These are phyloP conservation scores for Monilinia polystroma DNA, from an alignment of 2,329 filamentous ascomycete species.

Conservation along the genomic window DNA sequence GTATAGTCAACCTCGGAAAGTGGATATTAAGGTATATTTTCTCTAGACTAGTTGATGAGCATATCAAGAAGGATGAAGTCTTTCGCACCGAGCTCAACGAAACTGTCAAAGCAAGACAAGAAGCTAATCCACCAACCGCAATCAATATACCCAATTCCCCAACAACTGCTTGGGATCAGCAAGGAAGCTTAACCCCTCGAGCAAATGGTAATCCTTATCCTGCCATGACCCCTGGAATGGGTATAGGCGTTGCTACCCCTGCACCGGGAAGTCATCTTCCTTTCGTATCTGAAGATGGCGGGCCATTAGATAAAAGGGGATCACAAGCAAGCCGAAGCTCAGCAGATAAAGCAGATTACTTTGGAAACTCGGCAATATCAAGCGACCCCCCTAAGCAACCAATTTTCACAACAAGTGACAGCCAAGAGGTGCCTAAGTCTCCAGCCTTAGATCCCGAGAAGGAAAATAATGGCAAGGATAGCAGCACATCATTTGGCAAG, in stretches of 20 bases:
- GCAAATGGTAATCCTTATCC: constrained; percentile 54
- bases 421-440: constrained; percentile 48
- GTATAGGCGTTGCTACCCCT: constrained; percentile 76
- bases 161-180: constrained; percentile 40
- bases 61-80: constrained; percentile 76
- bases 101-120: constrained; percentile 55
- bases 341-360: constrained; percentile 70
- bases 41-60: constrained; percentile 82
- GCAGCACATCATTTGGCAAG: constrained; percentile 70
- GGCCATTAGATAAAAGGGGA: constrained; percentile 54
- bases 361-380: constrained; percentile 59
- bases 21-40: constrained; percentile 96
- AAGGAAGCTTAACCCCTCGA: constrained; percentile 57
- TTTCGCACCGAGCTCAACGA: constrained; percentile 70
- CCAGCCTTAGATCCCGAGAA: constrained; percentile 48
- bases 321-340: constrained; percentile 61
- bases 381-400: constrained; percentile 48
- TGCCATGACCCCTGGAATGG: constrained; percentile 70
- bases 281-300: constrained; percentile 50
- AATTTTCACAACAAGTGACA: constrained; percentile 46
- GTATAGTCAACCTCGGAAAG: constrained; percentile 87
- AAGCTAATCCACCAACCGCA: constrained; percentile 56
- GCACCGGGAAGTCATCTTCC: constrained; percentile 44
- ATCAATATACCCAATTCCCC: constrained; percentile 55
- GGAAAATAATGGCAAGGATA: constrained; percentile 60